Percentiles rank a stretch among this genome's conserved stretches.
Conservation (phyloP, 202 grass and related monocot species). For the Miscanthus sacchariflorus region DNA sequence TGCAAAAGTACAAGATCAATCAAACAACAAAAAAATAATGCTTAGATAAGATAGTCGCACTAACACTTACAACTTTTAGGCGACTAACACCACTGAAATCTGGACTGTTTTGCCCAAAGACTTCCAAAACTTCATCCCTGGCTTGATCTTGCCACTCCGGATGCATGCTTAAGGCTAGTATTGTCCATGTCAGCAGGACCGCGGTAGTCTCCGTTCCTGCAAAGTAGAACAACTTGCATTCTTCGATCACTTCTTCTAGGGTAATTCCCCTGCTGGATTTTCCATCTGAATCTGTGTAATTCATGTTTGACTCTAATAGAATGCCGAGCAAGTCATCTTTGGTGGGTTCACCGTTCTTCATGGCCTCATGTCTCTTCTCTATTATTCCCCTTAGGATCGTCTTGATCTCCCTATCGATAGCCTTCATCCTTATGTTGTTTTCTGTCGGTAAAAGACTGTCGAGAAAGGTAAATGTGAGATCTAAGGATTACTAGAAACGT, state of each 20-base stretch:
- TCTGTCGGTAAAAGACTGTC: slow-evolving; percentile 68
- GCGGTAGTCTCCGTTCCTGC: slow-evolving; percentile 71
- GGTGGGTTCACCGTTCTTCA: slow-evolving; percentile 36
- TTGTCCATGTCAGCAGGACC: slow-evolving; percentile 67
- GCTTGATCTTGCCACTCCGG: slow-evolving; percentile 70
- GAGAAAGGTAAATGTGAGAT: not conserved
- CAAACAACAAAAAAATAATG: not conserved
- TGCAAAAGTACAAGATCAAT: not conserved
- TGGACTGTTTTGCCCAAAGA: slow-evolving; percentile 65
- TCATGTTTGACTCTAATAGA: slow-evolving; percentile 69
- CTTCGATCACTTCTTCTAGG: slow-evolving; percentile 64
- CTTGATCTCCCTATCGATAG: slow-evolving; percentile 53
- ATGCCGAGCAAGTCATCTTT: slow-evolving; percentile 69
- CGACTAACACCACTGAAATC: slow-evolving; percentile 50
- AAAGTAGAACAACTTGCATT: slow-evolving; percentile 91
- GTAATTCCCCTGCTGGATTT: slow-evolving; percentile 50
- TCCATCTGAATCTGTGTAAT: slow-evolving; percentile 44
- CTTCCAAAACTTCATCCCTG: slow-evolving; percentile 65
- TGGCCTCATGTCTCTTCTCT: slow-evolving; percentile 53
- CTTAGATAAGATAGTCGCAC: no score
- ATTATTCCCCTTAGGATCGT: slow-evolving; percentile 62
- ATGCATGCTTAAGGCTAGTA: slow-evolving; percentile 77
- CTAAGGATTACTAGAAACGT: not conserved
- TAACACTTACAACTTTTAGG: slow-evolving; percentile 64
- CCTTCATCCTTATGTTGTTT: slow-evolving; percentile 68